A percentile compares a stretch with the other conserved stretches of the same genome.
Conservation (phyloP, 73 alveolate species). For the Effrenium voratum region DNA sequence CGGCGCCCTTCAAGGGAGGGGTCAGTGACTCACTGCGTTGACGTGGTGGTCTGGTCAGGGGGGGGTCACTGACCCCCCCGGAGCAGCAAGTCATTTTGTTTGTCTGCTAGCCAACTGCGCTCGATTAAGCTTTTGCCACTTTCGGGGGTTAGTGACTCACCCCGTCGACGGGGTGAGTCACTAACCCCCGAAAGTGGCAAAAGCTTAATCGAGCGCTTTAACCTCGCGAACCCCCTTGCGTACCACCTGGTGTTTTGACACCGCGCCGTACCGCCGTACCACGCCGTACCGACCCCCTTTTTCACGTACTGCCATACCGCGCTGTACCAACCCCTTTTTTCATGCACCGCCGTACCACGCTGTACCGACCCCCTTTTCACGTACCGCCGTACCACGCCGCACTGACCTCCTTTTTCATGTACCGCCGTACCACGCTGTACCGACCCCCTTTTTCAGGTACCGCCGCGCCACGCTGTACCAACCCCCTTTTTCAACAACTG, state of each 20-base stretch:
- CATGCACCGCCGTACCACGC: not conserved
- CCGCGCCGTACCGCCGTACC: constrained; percentile 7
- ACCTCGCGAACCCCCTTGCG: not conserved
- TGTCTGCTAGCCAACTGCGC: not conserved
- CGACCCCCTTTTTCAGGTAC: not conserved
- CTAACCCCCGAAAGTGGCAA: too few species aligned
- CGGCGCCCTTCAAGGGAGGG: not conserved
- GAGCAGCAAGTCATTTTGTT: not conserved
- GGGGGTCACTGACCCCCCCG: not conserved
- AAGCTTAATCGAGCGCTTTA: not conserved
- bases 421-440: not conserved
- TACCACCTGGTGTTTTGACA: not conserved
- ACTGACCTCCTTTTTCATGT: not conserved
- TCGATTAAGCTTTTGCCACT: constrained; percentile 2
- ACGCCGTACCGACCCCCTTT: not conserved
- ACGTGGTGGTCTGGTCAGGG: not conserved
- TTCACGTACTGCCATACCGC: not conserved
- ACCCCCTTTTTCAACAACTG: not conserved
- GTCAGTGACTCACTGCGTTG: constrained; percentile 1
- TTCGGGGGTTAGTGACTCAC: constrained; percentile 14
- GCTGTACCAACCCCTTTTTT: not conserved
- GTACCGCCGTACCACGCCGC: not conserved
- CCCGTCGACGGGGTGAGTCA: not conserved
- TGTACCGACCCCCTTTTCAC: not conserved
- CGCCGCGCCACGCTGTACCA: not conserved